Base-by-base conservation (phyloP, 2,329 filamentous ascomycete species). In the Fusarium sulawesiense region DNA sequence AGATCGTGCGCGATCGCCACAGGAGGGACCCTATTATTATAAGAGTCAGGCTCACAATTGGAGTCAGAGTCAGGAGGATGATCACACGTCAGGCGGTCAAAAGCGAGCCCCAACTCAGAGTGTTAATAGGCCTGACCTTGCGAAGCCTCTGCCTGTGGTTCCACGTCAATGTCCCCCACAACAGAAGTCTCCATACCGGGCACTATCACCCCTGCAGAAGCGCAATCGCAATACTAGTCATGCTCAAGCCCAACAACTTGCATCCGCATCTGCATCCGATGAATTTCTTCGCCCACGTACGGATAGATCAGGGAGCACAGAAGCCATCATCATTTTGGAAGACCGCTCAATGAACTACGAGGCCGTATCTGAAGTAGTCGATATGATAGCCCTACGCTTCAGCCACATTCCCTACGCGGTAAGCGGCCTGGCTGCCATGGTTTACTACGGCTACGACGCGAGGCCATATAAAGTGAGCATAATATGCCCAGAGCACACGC, bases 381-480 rank as follows among this genome's bases (percentile, higher is more conserved):
- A 73, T 25, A 71, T 75, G n/a, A 71, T 87, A 44, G 78, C 82
- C 60, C 49, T 53, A 1, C 75, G 78, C 7, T 79, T 88, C 21
- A 68, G 73, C 20, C 81, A 85, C 72, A 78, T 84, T 2, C 81
- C 78, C 21, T 87, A 85, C 72, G 81, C 81, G 13, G 79, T 88
- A 44, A 80, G 77, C 68, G 86, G 86, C 23, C 77, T 80, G 23
- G 79, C 80, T 1, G 84, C 84, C 14, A 77, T 87, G 63, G 71
- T 77, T 5, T 79, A 82, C 48, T 83, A 85, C 77, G 85, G 83
- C 48, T 81, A 70, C 6, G 64, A 60, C 10, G 73, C 77, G 9
- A 58, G 46, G 8, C 78, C 79, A 0, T 66, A 68, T 7, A 73
- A 79, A 47, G 68, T 86, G 20, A 81, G 75, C 44, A 77, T 87